Base-by-base conservation (phyloP, 208 protist species). In the Polymyxa betae region DNA sequence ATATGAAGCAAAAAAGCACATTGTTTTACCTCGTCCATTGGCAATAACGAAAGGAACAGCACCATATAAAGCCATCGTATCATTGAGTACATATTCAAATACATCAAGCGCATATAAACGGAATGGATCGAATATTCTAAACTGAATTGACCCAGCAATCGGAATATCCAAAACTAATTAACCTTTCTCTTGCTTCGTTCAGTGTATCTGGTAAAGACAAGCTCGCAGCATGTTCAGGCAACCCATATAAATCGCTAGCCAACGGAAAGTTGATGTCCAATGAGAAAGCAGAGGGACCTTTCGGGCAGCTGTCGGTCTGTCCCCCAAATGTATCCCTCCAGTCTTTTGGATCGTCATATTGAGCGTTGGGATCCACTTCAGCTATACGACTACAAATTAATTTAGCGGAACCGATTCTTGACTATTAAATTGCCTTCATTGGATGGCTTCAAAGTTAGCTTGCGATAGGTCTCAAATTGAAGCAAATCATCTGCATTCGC, bases 21-120 rank as follows among this genome's bases (percentile, higher is more conserved):
- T 38, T 12, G 16, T 32, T 1, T 46, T 45, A 98, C 45, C 64
- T 95, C 97, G 29, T 93, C 94, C 38, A 96, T 98, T 97, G 45
- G 96, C 96, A 12, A 97, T 88, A 91, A 99, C 93, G 46, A 99
- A 98, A 0, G 98, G 98, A 12, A 99, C 96, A 0, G 95, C 88
- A 32, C 98, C 98, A 94, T 99, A 99, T 12, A 99, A 94, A 0
- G 96, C 94, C 82, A 96, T 95, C 1, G 95, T 95, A 92, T 96
- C 96, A 91, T 99, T 96, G 0, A 99, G 88, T 68, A 97, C 95
- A 93, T 99, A 99, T 64, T 91, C 49, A 32, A 98, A 99, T 0
- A 98, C 97, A 91, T 99, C 98, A 0, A 98, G 95, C 93, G 99
- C 99, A 92, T 96, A 99, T 46, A 99, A 94, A 40, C 97, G 93